phyloP scores from a whole-genome alignment of 2,329 filamentous ascomycete genomes.

The Trichoderma sp. region DNA sequence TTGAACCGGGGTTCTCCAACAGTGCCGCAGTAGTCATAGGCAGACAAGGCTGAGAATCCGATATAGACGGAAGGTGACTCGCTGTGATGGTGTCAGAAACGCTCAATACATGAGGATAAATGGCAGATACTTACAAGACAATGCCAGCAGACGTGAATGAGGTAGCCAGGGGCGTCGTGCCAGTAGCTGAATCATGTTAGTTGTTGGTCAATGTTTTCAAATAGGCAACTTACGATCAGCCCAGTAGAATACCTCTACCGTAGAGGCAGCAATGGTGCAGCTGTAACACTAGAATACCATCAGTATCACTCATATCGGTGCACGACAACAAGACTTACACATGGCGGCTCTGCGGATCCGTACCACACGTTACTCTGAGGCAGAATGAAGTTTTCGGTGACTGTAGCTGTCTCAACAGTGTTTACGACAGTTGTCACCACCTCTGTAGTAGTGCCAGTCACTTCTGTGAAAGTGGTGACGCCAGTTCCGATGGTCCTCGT shows the following conservation, averaged over 20 bases:
- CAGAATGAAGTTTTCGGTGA: constrained; percentile 10
- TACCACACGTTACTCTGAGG: constrained; percentile 1
- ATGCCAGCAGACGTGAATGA: constrained; percentile 15
- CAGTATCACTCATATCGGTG: neutral
- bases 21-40: constrained; percentile 12
- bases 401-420: neutral
- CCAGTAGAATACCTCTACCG: constrained; percentile 19
- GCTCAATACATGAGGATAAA: neutral
- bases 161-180: neutral
- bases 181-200: neutral
- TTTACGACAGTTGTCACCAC: neutral
- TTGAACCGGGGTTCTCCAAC: constrained; percentile 12
- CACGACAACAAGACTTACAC: neutral
- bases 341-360: constrained; percentile 13
- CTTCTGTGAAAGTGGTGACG: neutral
- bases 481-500: constrained; percentile 11
- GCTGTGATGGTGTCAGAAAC: neutral
- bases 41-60: constrained; percentile 19
- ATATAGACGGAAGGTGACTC: constrained; percentile 18
- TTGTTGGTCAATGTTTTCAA: neutral
- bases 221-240: neutral
- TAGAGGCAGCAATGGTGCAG: constrained; percentile 14
- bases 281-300: constrained; percentile 11
- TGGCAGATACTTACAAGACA: neutral
- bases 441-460: neutral